Evolutionary conservation across 805 yeast species (phyloP).

Genomic region (Yarrowia sp.): DNA sequence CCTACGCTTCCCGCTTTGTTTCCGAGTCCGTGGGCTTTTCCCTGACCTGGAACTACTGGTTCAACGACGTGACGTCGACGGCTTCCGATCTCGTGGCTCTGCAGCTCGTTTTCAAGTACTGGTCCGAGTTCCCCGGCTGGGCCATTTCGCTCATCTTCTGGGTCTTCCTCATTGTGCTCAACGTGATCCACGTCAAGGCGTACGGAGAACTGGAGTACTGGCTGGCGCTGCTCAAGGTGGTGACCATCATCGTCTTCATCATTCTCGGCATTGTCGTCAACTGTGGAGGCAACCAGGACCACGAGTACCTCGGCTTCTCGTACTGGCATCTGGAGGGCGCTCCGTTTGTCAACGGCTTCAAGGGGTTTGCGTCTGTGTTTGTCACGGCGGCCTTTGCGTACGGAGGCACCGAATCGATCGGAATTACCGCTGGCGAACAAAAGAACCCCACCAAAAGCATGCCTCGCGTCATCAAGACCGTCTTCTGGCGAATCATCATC

Average conservation of each 20-base stretch:
- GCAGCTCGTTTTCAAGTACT: slow-evolving; percentile 56
- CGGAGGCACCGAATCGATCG: slow-evolving; percentile 64
- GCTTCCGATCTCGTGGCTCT: slow-evolving; percentile 59
- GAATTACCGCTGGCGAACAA: slow-evolving; percentile 67
- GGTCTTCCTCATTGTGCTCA: slow-evolving; percentile 56
- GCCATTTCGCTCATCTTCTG: slow-evolving; percentile 61
- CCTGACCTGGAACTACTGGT: slow-evolving; percentile 59
- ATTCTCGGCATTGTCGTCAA: slow-evolving; percentile 64
- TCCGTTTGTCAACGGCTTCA: slow-evolving; percentile 50
- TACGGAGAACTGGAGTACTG: slow-evolving; percentile 71
- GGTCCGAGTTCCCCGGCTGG: slow-evolving; percentile 60
- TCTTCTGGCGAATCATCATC: slow-evolving; percentile 60
- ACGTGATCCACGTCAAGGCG: slow-evolving; percentile 60
- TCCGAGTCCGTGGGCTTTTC: slow-evolving; percentile 62
- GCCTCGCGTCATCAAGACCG: slow-evolving; percentile 64
- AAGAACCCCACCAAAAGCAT: slow-evolving; percentile 64
- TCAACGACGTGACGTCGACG: slow-evolving; percentile 58
- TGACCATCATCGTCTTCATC: slow-evolving; percentile 68
- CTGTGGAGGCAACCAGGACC: slow-evolving; percentile 61
- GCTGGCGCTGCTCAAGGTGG: slow-evolving; percentile 68
- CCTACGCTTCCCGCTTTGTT: slow-evolving; percentile 59
- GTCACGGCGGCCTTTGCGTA: slow-evolving; percentile 66
- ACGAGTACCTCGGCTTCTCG: slow-evolving; percentile 59
- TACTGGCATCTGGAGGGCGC: slow-evolving; percentile 63
- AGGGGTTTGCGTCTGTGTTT: slow-evolving; percentile 59